Evolutionary conservation across 2,329 filamentous ascomycete genomes (phyloP).

Genomic region (Zasmidium angulare): DNA sequence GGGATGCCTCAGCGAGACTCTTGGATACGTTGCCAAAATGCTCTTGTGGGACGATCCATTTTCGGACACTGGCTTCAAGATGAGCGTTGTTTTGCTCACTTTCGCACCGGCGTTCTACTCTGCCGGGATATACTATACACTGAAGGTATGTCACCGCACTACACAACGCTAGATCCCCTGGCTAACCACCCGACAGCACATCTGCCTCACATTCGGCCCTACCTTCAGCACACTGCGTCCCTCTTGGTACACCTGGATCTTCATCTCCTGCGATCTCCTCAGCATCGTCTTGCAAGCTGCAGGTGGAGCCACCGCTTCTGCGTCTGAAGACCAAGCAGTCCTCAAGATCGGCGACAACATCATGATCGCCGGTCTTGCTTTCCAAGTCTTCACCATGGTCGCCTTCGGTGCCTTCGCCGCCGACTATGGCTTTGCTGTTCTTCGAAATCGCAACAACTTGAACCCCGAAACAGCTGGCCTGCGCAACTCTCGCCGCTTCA

Average conservation of each 20-base stretch:
- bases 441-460: conserved; percentile 21
- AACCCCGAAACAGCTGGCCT: conserved; percentile 34
- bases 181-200: conserved; percentile 30
- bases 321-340: conserved; percentile 43
- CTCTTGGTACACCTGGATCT: conserved; percentile 52
- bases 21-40: conserved; percentile 46
- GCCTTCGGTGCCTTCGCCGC: conserved; percentile 46
- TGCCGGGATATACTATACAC: conserved; percentile 45
- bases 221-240: conserved; percentile 29
- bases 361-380: conserved; percentile 59
- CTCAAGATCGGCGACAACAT: conserved; percentile 53
- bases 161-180: not conserved
- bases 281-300: conserved; percentile 60
- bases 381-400: conserved; percentile 55
- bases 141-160: conserved; percentile 29
- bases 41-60: conserved; percentile 45
- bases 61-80: conserved; percentile 43
- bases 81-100: conserved; percentile 46
- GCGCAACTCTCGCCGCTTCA: conserved; percentile 33
- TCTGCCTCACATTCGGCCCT: conserved; percentile 44
- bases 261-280: conserved; percentile 59
- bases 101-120: conserved; percentile 47
- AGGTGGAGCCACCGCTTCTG: conserved; percentile 57
- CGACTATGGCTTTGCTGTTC: conserved; percentile 36
- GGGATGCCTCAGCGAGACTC: conserved; percentile 43